A percentile compares a stretch with the other conserved stretches of the same genome.
Evolutionary conservation across 768 basidiomycete genomes (phyloP).

Genomic region (Pulveroboletus sp.): DNA sequence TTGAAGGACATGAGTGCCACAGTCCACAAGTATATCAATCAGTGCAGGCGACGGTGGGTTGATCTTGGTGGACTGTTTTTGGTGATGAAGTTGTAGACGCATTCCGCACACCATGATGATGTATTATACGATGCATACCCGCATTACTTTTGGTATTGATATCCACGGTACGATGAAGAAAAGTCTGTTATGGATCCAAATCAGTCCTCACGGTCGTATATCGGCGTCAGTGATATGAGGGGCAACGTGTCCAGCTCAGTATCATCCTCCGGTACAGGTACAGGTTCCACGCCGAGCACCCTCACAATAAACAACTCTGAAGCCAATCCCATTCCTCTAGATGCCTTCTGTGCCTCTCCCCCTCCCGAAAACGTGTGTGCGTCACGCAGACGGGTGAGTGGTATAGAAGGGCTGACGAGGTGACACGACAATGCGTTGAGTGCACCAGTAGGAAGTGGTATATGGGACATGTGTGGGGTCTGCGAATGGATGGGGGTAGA

Average conservation of each 20-base stretch:
- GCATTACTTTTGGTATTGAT: slow-evolving; percentile 8
- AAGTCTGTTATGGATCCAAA: slow-evolving; percentile 12
- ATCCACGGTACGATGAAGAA: no score
- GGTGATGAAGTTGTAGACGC: slow-evolving; percentile 61
- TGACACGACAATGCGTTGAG: slow-evolving; percentile 75
- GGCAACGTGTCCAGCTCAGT: slow-evolving; percentile 41
- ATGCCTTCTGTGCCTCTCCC: slow-evolving; percentile 13
- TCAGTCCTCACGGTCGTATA: slow-evolving; percentile 49
- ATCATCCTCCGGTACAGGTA: slow-evolving; percentile 21
- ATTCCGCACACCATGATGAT: not conserved
- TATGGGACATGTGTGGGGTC: slow-evolving; percentile 32
- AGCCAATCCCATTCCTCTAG: slow-evolving; percentile 34
- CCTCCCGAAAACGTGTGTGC: slow-evolving; percentile 1
- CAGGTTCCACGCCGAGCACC: slow-evolving; percentile 63
- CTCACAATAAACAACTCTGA: slow-evolving; percentile 81
- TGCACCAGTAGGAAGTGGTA: slow-evolving; percentile 42
- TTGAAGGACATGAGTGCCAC: slow-evolving; percentile 53
- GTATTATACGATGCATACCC: slow-evolving; percentile 8
- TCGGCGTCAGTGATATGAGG: slow-evolving; percentile 56
- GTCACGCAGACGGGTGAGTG: slow-evolving; percentile 53
- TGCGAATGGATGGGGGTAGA: slow-evolving; percentile 60
- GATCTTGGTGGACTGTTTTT: slow-evolving; percentile 78
- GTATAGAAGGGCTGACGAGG: slow-evolving; percentile 58
- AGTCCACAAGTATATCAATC: slow-evolving; percentile 79
- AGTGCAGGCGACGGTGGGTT: slow-evolving; percentile 89